A percentile compares a stretch with the other conserved stretches of the same genome.
Evolutionary conservation across 768 basidiomycete genomes (phyloP).

Genomic region (Dioszegia crocea): DNA sequence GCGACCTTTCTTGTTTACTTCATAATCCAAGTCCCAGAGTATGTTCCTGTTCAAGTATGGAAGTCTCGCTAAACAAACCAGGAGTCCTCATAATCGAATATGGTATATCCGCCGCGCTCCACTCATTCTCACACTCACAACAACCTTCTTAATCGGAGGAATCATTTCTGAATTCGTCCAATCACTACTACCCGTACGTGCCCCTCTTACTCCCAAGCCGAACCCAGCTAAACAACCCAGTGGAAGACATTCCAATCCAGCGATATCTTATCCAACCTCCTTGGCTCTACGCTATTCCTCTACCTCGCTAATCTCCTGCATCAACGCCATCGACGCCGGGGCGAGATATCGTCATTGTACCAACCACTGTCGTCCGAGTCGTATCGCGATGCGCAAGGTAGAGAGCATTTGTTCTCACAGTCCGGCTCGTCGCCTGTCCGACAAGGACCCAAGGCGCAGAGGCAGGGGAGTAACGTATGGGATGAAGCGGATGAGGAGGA

Average conservation of each 20-base stretch:
- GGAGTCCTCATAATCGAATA: conserved; percentile 31
- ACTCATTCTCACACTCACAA: conserved; percentile 33
- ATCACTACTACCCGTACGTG: conserved; percentile 39
- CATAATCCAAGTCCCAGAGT: conserved; percentile 48
- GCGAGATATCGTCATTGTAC: conserved; percentile 39
- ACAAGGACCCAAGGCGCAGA: not conserved
- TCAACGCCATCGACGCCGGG: conserved; percentile 17
- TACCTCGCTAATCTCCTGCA: conserved; percentile 40
- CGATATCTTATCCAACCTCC: conserved; percentile 46
- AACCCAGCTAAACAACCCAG: conserved; percentile 16
- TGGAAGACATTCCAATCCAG: conserved; percentile 47
- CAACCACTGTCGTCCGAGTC: conserved; percentile 26
- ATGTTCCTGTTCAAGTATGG: conserved; percentile 4
- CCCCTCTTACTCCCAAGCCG: not conserved
- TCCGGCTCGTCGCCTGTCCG: not conserved
- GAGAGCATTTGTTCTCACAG: conserved; percentile 26
- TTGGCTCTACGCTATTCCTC: conserved; percentile 39
- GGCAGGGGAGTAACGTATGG: conserved; percentile 34
- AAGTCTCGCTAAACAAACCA: not conserved
- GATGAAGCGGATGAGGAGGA: conserved; percentile 18
- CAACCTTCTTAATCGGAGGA: conserved; percentile 41
- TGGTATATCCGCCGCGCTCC: conserved; percentile 49
- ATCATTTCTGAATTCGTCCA: conserved; percentile 45
- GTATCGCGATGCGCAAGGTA: conserved; percentile 37
- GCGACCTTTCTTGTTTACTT: conserved; percentile 48